Evolutionary conservation across 2,329 filamentous ascomycete genomes (phyloP), one percentile per base, ranked within the genome.

Genomic region (Xylaria sp.): DNA sequence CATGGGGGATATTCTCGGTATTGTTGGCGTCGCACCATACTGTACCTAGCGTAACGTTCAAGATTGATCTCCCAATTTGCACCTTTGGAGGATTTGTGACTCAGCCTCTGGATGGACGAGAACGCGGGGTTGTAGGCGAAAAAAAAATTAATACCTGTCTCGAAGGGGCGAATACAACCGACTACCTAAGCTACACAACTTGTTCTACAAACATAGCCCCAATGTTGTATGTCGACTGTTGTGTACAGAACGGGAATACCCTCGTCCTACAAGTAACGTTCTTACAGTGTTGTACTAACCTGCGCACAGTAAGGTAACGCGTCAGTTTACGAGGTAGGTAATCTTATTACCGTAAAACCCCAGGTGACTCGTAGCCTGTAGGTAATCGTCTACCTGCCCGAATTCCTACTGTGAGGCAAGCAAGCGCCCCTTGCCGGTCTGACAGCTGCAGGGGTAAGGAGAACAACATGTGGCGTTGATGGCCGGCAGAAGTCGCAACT

Each of bases 401-500:
- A 30, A 51, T 27, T 51, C 42, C 6, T 21, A 36, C 57, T 57
- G 48, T 56, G 58, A 48, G 50, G 60, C 47, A 64, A 42, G 24
- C 47, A 64, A 50, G 24, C 24, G 21, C 7, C 65, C 65, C 65
- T 51, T 61, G 19, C 45, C 27, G 42, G 47, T 19, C 55, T 51
- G 51, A 53, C 45, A 27, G 27, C 61, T 61, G 65, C 65, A 68
- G 65, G 65, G 65, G 24, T 30, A 64, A 65, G 61, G 65, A 32
- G 61, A 36, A 51, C 1, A 36, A 51, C 1, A 8, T 51, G 64
- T 62, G 64, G 64, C 59, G 58, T 58, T 51, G 48, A 61, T 50
- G 55, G 27, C 34, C 55, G 34, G n/a, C 55, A 60, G 11, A 61
- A 57, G 61, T 58, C 57, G 9, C 61, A 68, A 57, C 50, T 30